Evolutionary conservation across 2,329 filamentous ascomycete species (phyloP), one percentile per base, ranked within the genome.

Genomic region (Penicillium sp.): DNA sequence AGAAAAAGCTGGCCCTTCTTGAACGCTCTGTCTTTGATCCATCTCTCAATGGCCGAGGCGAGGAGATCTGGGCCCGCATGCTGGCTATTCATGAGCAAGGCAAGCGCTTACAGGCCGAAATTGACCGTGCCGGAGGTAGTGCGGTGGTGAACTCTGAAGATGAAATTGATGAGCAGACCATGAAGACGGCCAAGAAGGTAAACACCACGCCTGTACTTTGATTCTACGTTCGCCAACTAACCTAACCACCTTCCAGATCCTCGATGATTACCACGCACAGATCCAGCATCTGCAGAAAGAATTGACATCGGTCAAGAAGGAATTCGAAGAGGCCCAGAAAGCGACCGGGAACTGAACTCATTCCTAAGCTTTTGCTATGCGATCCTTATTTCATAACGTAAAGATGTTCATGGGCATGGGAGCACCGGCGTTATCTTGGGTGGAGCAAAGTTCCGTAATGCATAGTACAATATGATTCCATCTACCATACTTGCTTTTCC

Each of bases 51-150:
- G 86, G 84, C 5, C 75, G 85, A 22, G 82, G 83, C 57, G 86
- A 88, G 68, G 85, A 88, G 71, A 84, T 88, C 55, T 88, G 86
- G 86, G 86, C 86, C 29, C 77, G 86, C 39, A 86, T 88, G 85
- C 79, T 86, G 48, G 81, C 82, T 8, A 80, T 88, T 52, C 76
- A 84, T 54, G 84, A 87, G 66, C 76, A 84, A 53, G 82, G 83
- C 47, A 80, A 81, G 64, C 79, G 82, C 65, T 68, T 88, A 55
- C 83, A 87, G 63, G 75, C 78, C 58, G 85, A 88, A 71, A 81
- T 85, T 55, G 84, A 86, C 68, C 80, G 79, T 68, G 71, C 83
- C 48, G 84, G 82, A 1, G 65, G 70, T 45, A 68, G 67, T 26
- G 61, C 67, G 37, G 67, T 68, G 24, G 70, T 75, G 31, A 75